Conservation (phyloP, 164 flowering plant genomes). For the Vitis riparia region DNA sequence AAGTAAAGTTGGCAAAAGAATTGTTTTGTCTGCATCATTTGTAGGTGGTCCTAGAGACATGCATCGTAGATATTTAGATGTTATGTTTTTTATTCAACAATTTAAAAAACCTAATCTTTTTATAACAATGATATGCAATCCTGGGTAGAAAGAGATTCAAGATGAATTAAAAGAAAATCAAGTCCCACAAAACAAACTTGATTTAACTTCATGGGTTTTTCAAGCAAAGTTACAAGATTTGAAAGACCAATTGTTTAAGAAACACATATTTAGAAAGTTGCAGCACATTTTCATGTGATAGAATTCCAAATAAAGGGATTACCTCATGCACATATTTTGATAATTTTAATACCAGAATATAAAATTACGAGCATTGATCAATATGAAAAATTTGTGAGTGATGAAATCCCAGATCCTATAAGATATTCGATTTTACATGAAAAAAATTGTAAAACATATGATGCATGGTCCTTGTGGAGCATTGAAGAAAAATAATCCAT, state of each 20-base stretch:
- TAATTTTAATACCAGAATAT: background rate
- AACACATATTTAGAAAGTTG: constrained; percentile 4
- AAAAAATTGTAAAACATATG: too few relatives aligned
- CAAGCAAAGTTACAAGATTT: constrained; percentile 12
- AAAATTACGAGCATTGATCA: background rate
- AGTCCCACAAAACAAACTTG: background rate
- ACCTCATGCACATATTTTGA: background rate
- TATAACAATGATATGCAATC: background rate
- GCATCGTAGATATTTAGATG: background rate
- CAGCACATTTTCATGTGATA: constrained; percentile 4
- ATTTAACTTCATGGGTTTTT: constrained; percentile 10
- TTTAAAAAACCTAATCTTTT: background rate
- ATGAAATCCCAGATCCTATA: background rate
- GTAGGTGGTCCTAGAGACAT: background rate
- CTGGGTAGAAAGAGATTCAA: constrained; percentile 15
- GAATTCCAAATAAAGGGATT: constrained; percentile 12
- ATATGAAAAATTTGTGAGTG: constrained; percentile 5
- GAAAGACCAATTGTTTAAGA: constrained; percentile 3
- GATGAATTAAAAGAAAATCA: background rate
- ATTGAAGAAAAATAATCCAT: background rate
- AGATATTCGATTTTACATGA: background rate
- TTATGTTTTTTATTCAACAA: background rate
- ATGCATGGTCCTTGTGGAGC: background rate
- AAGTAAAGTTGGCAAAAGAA: background rate
- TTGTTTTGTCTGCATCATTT: background rate